Conservation (phyloP, 257 asterid species). For the Solanum ossicruentum region DNA sequence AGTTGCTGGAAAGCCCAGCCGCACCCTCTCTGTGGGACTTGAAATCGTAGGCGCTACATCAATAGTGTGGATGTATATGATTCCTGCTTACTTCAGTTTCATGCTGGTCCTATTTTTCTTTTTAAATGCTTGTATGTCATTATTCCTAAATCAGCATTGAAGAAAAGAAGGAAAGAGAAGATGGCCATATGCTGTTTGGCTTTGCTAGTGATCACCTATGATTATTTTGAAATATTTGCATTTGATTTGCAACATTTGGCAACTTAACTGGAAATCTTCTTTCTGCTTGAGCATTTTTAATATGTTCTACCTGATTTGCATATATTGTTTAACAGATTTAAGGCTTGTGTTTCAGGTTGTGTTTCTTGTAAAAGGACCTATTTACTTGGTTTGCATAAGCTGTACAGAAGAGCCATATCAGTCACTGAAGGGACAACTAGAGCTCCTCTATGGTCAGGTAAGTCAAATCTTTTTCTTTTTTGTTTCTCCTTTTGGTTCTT, state of each 20-base stretch:
- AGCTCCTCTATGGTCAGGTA: slow-evolving; percentile 38
- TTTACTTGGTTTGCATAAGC: slow-evolving; percentile 96
- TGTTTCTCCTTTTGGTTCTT: background rate
- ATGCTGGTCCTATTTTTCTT: background rate
- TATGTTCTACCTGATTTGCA: background rate
- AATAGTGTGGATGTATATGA: background rate
- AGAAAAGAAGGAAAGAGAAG: background rate
- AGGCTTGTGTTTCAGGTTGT: slow-evolving; percentile 47
- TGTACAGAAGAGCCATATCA: slow-evolving; percentile 93
- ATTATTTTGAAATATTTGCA: background rate
- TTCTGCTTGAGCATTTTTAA: background rate
- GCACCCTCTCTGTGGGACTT: no score
- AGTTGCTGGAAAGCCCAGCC: no score
- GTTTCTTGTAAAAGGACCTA: slow-evolving; percentile 96
- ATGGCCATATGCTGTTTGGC: background rate
- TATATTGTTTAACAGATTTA: background rate
- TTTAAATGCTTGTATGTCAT: background rate
- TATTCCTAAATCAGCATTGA: background rate
- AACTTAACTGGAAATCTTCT: background rate
- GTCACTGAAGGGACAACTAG: slow-evolving; percentile 81
- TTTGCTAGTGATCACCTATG: background rate
- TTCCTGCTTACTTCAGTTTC: background rate
- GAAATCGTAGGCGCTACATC: no score
- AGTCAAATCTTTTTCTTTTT: background rate
- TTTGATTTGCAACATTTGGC: background rate